Conservation (phyloP, 140 eudicot genomes). For the Cichorium intybus region DNA sequence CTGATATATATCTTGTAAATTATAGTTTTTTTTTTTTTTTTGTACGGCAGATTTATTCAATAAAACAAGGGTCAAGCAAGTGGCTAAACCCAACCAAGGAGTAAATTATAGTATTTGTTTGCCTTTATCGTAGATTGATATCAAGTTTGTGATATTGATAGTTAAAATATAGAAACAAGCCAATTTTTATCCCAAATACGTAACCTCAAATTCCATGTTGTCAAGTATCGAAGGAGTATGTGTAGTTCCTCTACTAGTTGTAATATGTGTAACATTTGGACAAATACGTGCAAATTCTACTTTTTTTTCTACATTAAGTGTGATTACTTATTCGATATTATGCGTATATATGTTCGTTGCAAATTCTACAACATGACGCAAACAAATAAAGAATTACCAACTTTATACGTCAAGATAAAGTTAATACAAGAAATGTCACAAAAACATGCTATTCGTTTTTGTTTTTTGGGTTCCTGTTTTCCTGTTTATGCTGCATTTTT, state of each 20-base stretch:
- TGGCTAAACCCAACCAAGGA: too few species aligned
- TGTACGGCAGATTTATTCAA: too few species aligned
- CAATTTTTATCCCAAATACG: too few species aligned
- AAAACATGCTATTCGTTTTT: not conserved
- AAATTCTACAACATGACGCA: not conserved
- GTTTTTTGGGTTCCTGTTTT: too few species aligned
- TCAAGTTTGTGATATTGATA: too few species aligned
- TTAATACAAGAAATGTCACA: not conserved
- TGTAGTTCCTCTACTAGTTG: not conserved
- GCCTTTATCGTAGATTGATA: not conserved
- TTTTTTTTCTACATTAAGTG: not conserved
- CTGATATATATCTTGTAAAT: not conserved
- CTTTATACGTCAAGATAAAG: not conserved
- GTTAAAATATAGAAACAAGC: too few species aligned
- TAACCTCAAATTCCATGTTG: too few species aligned
- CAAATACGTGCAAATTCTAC: not conserved
- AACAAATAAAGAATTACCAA: too few species aligned
- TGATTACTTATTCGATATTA: not conserved
- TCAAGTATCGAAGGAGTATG: too few species aligned
- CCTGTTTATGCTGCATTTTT: too few species aligned
- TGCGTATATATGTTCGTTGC: not conserved
- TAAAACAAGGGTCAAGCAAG: too few species aligned
- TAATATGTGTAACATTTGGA: not conserved
- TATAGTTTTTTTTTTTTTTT: not conserved
- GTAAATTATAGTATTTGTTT: not conserved